Percentiles rank a stretch among this genome's conserved stretches.
Evolutionary conservation across 1,284 basidiomycete species (phyloP).

Genomic region (Xerocomus subilludens): DNA sequence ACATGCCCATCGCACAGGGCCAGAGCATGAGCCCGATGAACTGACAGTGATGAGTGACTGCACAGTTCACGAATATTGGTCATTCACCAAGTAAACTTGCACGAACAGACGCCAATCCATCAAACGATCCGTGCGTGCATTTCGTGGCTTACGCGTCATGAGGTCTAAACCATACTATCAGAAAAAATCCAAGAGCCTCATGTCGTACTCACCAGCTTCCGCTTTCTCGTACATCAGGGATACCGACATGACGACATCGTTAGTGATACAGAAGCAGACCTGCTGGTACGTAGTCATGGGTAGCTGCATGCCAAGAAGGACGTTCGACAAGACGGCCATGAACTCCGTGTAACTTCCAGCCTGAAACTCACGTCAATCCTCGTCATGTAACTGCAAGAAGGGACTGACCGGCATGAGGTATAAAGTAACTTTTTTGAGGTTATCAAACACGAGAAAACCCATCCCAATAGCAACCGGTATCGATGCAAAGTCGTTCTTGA

Average conservation of each 20-base stretch:
- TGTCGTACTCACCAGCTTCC: slow-evolving; percentile 45
- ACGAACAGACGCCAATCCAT: slow-evolving; percentile 54
- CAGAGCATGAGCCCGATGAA: slow-evolving; percentile 62
- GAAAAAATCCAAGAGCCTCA: no score
- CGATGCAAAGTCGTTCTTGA: slow-evolving; percentile 56
- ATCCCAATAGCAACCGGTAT: slow-evolving; percentile 57
- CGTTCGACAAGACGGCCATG: slow-evolving; percentile 53
- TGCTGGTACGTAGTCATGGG: slow-evolving; percentile 59
- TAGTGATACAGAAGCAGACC: slow-evolving; percentile 58
- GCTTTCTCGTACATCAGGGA: slow-evolving; percentile 56
- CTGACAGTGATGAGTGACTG: slow-evolving; percentile 36
- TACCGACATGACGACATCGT: slow-evolving; percentile 57
- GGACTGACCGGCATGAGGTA: slow-evolving; percentile 58
- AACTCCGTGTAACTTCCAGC: slow-evolving; percentile 47
- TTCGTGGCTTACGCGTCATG: slow-evolving; percentile 71
- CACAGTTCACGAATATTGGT: no score
- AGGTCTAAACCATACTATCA: slow-evolving; percentile 46
- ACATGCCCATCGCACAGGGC: slow-evolving; percentile 60
- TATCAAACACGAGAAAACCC: slow-evolving; percentile 70
- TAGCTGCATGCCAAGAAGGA: slow-evolving; percentile 57
- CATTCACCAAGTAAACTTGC: slow-evolving; percentile 49
- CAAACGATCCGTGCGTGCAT: slow-evolving; percentile 67
- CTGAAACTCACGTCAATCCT: no score
- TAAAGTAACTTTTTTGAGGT: slow-evolving; percentile 62
- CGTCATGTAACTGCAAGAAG: no score